Evolutionary conservation across 78 protist species (phyloP), one percentile per base, ranked within the genome.

Genomic region (Speleostelium caveatum): DNA sequence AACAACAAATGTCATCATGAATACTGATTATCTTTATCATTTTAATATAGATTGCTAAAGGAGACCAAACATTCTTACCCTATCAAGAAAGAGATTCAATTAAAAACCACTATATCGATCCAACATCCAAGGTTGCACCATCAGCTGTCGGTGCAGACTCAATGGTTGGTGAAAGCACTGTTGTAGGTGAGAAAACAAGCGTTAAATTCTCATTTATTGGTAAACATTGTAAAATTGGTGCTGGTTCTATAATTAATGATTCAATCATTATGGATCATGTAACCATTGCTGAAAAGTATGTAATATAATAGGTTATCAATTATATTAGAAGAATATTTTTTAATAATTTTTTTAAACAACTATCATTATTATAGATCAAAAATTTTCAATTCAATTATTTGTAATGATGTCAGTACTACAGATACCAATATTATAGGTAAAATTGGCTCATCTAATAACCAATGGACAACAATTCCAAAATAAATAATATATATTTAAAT

Each of bases 251-350:
- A 78, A 61, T 96, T 56, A 86, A 72, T 53, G 93, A 92, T 73
- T 86, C 93, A 33, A 55, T 96, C 32, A 32, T 96, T 32, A 94
- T 92, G 96, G 95, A 94, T 62, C 69, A 89, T 56, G 97, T 96
- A 17, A 39, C 68, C 21, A 30, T 95, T 58, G 83, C 32, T 17
- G 95, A 94, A 51, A 74, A 36, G 71, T 78, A 63, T 32, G 94
- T 63, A 45, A 12, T 56, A 0, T 41, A 32, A 26, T 2, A n/a
- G n/a, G n/a, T n/a, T n/a, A n/a, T n/a, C n/a, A n/a, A n/a, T n/a
- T n/a, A n/a, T n/a, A n/a, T n/a, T n/a, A n/a, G n/a, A n/a, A n/a
- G n/a, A n/a, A n/a, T n/a, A n/a, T n/a, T n/a, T n/a, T n/a, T n/a
- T n/a, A n/a, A n/a, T n/a, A n/a, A n/a, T n/a, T n/a, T n/a, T n/a